Conservation (phyloP, 2,329 filamentous ascomycete species). For the Thermothelomyces thermophilus region DNA sequence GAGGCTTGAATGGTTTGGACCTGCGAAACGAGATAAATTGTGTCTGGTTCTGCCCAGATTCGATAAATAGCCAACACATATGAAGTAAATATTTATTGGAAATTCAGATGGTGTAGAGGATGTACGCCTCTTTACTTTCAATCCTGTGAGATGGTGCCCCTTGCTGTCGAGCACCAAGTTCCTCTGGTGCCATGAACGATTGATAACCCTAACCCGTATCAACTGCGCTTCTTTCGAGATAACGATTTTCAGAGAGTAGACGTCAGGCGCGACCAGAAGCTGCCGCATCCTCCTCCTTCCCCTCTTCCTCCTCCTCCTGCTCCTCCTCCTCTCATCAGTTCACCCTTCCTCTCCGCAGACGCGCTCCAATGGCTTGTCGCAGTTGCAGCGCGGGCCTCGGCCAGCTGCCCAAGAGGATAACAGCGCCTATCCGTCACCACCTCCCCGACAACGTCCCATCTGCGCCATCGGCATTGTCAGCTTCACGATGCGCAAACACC, state of each 20-base stretch:
- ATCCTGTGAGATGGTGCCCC: too few relatives aligned
- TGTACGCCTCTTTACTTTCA: too few relatives aligned
- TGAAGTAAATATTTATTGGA: too few relatives aligned
- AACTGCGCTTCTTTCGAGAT: background rate
- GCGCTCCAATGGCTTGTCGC: conserved; percentile 41
- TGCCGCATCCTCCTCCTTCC: background rate
- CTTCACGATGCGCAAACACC: conserved; percentile 1
- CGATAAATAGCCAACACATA: too few relatives aligned
- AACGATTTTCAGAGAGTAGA: conserved; percentile 17
- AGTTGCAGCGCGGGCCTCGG: conserved; percentile 41
- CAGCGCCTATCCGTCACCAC: conserved; percentile 2
- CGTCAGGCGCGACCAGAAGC: background rate
- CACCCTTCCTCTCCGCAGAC: background rate
- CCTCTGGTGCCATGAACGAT: background rate
- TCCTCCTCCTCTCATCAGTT: background rate
- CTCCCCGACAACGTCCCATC: conserved; percentile 1
- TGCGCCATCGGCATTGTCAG: background rate
- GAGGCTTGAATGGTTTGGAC: too few relatives aligned
- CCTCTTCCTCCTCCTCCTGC: too few relatives aligned
- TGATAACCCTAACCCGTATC: conserved; percentile 22
- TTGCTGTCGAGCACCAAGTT: too few relatives aligned
- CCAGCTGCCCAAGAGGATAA: conserved; percentile 30
- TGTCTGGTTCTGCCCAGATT: too few relatives aligned
- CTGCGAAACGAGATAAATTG: too few relatives aligned
- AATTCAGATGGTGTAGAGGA: too few relatives aligned